A percentile compares a stretch with the other conserved stretches of the same genome.
Evolutionary conservation across 345 rosid genomes (phyloP).

Genomic region (Eucalyptus decipiens): DNA sequence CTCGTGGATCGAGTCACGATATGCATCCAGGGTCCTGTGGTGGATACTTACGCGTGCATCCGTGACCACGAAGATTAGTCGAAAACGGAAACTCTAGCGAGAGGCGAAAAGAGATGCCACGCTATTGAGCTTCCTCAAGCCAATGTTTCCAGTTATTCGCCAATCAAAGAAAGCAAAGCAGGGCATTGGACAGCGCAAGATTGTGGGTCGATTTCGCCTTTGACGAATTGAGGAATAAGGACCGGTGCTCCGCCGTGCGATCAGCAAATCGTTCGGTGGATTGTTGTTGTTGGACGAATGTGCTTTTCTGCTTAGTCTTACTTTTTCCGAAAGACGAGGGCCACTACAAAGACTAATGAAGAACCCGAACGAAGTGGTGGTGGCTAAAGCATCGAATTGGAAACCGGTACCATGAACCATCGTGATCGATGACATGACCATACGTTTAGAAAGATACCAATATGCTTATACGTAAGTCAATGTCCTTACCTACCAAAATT

Average conservation of each 20-base stretch:
- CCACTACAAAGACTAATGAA: background rate
- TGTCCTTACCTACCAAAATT: background rate
- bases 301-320: background rate
- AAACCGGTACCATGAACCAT: background rate
- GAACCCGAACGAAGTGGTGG: background rate
- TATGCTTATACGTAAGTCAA: background rate
- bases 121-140: background rate
- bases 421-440: background rate
- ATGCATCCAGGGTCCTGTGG: background rate
- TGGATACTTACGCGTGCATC: background rate
- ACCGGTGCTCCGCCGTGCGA: background rate
- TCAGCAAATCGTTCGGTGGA: background rate
- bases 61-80: background rate
- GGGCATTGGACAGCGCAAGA: background rate
- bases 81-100: background rate
- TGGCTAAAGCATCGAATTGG: background rate
- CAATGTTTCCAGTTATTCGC: background rate
- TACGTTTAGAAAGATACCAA: background rate
- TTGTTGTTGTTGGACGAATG: background rate
- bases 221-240: background rate
- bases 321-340: background rate
- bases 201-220: background rate
- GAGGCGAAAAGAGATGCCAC: background rate
- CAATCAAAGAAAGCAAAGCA: background rate
- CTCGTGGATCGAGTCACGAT: background rate